Percentiles rank a stretch among this genome's conserved stretches.
phyloP scores from a whole-genome alignment of 2,329 filamentous ascomycete genomes.

The Colletotrichum sp. region DNA sequence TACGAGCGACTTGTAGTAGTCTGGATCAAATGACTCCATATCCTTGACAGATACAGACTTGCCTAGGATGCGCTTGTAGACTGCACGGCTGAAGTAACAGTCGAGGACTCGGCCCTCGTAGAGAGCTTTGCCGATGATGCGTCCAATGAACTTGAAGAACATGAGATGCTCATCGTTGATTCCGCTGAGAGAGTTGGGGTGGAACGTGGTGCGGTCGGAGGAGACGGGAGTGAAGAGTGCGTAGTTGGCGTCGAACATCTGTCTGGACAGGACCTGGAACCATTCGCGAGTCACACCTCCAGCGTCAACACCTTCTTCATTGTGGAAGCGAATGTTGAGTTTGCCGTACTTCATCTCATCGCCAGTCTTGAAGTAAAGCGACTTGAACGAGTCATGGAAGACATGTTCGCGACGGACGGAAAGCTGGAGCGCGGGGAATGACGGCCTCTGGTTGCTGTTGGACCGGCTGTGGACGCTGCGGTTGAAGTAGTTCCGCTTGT shows the following conservation, averaged over 20 bases:
- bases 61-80: slow-evolving; percentile 96
- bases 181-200: slow-evolving; percentile 91
- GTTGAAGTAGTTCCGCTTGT: slow-evolving; percentile 99
- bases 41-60: slow-evolving; percentile 97
- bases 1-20: slow-evolving; percentile 97
- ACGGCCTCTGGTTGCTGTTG: slow-evolving; percentile 72
- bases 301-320: slow-evolving; percentile 96
- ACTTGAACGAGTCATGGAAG: slow-evolving; percentile 98
- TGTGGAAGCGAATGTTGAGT: slow-evolving; percentile 95
- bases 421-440: slow-evolving; percentile 78
- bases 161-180: slow-evolving; percentile 95
- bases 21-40: slow-evolving; percentile 97
- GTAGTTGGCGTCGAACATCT: slow-evolving; percentile 99
- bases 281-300: slow-evolving; percentile 97
- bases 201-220: slow-evolving; percentile 97
- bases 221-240: slow-evolving; percentile 96
- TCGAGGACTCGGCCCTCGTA: slow-evolving; percentile 96
- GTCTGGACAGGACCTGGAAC: slow-evolving; percentile 96
- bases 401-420: slow-evolving; percentile 92
- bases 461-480: slow-evolving; percentile 80
- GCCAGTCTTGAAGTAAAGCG: slow-evolving; percentile 94
- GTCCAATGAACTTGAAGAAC: slow-evolving; percentile 99
- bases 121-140: slow-evolving; percentile 96
- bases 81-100: slow-evolving; percentile 97
- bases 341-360: slow-evolving; percentile 99